phyloP scores from a whole-genome alignment of 352 stramenopile genomes.

The Globisporangium barbulae region DNA sequence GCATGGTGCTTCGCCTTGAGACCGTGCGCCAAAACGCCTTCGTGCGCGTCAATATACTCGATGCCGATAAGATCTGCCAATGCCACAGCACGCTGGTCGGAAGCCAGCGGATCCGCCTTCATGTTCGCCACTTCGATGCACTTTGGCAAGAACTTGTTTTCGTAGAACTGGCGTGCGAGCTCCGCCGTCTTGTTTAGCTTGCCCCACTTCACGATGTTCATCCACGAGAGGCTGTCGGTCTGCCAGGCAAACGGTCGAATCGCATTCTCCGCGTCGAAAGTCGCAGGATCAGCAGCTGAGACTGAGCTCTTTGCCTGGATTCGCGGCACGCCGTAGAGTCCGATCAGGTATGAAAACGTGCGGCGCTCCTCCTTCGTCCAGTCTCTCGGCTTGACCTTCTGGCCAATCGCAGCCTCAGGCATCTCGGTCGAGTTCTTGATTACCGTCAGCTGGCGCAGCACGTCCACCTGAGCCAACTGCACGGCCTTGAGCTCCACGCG shows the following conservation, averaged over 20 bases:
- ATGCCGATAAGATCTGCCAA: conserved; percentile 79
- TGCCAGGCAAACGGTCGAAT: conserved; percentile 65
- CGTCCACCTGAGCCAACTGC: conserved; percentile 80
- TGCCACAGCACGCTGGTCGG: conserved; percentile 70
- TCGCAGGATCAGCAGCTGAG: conserved; percentile 24
- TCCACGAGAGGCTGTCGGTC: conserved; percentile 80
- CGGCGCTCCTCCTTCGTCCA: conserved; percentile 87
- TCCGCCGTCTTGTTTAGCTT: conserved; percentile 79
- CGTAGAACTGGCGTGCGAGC: conserved; percentile 57
- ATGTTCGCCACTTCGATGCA: conserved; percentile 76
- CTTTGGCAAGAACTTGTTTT: conserved; percentile 72
- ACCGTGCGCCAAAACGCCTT: conserved; percentile 78
- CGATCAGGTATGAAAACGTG: conserved; percentile 77
- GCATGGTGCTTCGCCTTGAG: conserved; percentile 84
- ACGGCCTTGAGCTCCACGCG: conserved; percentile 83
- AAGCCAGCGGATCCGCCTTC: conserved; percentile 72
- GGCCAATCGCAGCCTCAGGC: conserved; percentile 43
- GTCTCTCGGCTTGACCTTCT: conserved; percentile 74
- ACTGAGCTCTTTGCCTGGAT: conserved; percentile 68
- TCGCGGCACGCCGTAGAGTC: conserved; percentile 66
- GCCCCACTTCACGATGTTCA: conserved; percentile 79
- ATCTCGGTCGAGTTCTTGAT: conserved; percentile 68
- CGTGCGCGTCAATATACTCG: conserved; percentile 83
- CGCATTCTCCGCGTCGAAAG: conserved; percentile 30
- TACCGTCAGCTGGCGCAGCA: conserved; percentile 64